Base-by-base conservation (phyloP, 2,329 filamentous ascomycete genomes). In the Xylariaceae sp. region DNA sequence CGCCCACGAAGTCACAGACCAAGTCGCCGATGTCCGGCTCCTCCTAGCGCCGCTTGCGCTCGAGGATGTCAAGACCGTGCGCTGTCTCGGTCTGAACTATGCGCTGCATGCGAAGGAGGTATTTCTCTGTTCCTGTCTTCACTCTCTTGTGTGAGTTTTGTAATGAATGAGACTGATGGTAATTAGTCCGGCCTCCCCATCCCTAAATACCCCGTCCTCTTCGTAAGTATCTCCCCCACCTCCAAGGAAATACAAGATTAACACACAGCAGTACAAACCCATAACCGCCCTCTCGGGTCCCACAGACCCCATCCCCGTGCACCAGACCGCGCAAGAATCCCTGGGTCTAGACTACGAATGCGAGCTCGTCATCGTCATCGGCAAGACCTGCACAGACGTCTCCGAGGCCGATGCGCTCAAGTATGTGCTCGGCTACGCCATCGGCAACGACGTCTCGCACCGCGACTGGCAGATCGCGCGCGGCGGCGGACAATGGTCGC, bases 401-500 rank as follows among this genome's bases (percentile, higher is more conserved):
- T 72, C 83, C 1, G 86, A 89, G 73, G 77, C 78, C 1, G 73
- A 82, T 18, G 89, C 89, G 0, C 76, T 92, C n/a, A 76, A 86
- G 55, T 86, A 89, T 67, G 87, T 92, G 2, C 77, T 91, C 1
- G 89, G 89, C 4, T 92, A 92, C 70, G 80, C 85, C 1, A 82
- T 89, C 39, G 88, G 88, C 56, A 89, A 93, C 73, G 89, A 93
- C 71, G 82, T 93, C n/a, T 90, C 86, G 9, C 88, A 90, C 74
- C 84, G 89, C 47, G 87, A 90, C 64, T 92, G 88, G 86, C 88
- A 90, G 73, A 73, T 89, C 61, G 82, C 85, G 71, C 80, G 78
- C 47, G 86, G 86, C 13, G 85, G 85, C 13, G 81, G 86, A 1
- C 88, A 90, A 73, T 90, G 87, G 87, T 82, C 80, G 0, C 75